Conservation (phyloP, 2,329 filamentous ascomycete genomes). For the Cyphellophora attinorum region DNA sequence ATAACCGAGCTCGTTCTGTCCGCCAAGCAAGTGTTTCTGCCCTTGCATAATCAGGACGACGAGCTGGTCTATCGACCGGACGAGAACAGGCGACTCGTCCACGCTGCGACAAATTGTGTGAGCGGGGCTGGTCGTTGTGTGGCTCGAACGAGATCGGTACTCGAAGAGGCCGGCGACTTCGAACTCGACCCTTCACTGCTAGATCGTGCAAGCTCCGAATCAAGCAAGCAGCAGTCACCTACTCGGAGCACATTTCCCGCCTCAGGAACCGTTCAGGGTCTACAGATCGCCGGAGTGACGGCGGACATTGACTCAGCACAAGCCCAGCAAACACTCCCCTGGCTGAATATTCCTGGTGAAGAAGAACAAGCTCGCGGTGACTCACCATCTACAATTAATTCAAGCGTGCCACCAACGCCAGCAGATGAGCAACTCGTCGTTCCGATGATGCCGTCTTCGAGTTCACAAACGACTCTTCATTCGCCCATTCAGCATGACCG, state of each 20-base stretch:
- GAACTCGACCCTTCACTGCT: conserved; percentile 34
- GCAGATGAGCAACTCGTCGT: neutral
- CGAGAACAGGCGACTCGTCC: conserved; percentile 64
- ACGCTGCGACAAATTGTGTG: conserved; percentile 78
- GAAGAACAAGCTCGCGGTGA: neutral
- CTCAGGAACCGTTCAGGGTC: too few species aligned
- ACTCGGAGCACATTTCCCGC: too few species aligned
- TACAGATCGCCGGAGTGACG: too few species aligned
- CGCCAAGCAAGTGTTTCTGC: conserved; percentile 67
- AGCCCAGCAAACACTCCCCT: neutral
- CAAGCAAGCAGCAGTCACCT: too few species aligned
- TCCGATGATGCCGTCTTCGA: neutral
- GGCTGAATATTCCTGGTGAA: neutral
- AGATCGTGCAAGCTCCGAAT: neutral
- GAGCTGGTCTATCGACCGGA: conserved; percentile 74
- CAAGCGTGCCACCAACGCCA: conserved; percentile 1
- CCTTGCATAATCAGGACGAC: conserved; percentile 55
- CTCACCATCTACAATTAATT: neutral
- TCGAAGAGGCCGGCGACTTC: conserved; percentile 85
- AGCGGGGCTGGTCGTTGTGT: conserved; percentile 86
- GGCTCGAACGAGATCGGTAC: conserved; percentile 70
- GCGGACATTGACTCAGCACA: too few species aligned
- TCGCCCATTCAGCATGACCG: neutral
- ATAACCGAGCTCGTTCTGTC: conserved; percentile 73
- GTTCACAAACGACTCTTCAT: neutral